Percentiles rank a stretch among this genome's conserved stretches.
phyloP scores from a whole-genome alignment of 345 rosid species.

The Lumnitzera littorea region DNA sequence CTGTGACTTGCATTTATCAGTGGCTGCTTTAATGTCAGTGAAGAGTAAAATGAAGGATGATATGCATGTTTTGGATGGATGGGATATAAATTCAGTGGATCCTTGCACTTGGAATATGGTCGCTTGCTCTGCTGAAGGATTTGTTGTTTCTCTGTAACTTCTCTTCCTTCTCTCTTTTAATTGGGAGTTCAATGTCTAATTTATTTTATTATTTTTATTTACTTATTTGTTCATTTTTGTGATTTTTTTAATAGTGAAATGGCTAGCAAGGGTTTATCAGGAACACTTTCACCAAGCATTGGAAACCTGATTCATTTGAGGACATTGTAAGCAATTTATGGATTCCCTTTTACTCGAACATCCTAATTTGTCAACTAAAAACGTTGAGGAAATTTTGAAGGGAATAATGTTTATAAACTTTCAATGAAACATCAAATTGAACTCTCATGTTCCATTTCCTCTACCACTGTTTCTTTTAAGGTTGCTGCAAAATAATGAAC shows the following conservation, averaged over 20 bases:
- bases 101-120: slow-evolving; percentile 99
- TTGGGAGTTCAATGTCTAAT: neutral
- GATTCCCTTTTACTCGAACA: neutral
- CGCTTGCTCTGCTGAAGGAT: slow-evolving; percentile 75
- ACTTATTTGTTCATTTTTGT: neutral
- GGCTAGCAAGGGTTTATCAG: slow-evolving; percentile 73
- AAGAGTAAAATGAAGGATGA: slow-evolving; percentile 74
- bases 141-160: slow-evolving; percentile 62
- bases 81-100: slow-evolving; percentile 98
- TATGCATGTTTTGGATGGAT: slow-evolving; percentile 53
- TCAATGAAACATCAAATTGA: neutral
- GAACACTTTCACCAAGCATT: slow-evolving; percentile 59
- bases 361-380: too few relatives aligned
- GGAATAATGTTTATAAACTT: neutral
- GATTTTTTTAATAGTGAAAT: slow-evolving; percentile 44
- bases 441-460: neutral
- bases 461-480: slow-evolving; percentile 15
- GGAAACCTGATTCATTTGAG: slow-evolving; percentile 71
- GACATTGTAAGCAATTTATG: slow-evolving; percentile 49
- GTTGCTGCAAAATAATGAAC: slow-evolving; percentile 59
- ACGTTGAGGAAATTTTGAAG: too few relatives aligned
- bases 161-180: slow-evolving; percentile 1
- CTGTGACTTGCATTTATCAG: slow-evolving; percentile 22
- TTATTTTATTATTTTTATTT: too few relatives aligned
- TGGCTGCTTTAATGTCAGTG: slow-evolving; percentile 87